Conservation (phyloP, 352 stramenopile species). For the Globisporangium cederbergense region DNA sequence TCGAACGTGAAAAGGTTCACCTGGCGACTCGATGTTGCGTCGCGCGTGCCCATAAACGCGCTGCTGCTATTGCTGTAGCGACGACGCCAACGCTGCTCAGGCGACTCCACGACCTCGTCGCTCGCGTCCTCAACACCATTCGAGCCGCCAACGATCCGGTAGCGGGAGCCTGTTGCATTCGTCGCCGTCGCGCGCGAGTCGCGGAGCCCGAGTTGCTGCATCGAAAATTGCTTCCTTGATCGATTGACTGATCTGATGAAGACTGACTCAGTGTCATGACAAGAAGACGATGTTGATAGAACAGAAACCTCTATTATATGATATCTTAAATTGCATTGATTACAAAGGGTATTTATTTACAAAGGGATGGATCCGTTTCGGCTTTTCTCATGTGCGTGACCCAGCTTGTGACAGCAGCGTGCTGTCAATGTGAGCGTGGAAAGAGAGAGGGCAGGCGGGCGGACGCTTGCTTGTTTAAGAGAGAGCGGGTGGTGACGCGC, state of each 20-base stretch:
- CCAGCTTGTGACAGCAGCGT: slow-evolving; percentile 6
- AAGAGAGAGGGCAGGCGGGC: not conserved
- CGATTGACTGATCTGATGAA: not conserved
- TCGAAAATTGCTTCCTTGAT: not conserved
- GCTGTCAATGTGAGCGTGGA: not conserved
- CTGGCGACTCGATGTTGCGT: slow-evolving; percentile 27
- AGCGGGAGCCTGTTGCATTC: not conserved
- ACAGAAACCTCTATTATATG: not conserved
- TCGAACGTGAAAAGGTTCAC: slow-evolving; percentile 65
- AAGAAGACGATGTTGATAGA: not conserved
- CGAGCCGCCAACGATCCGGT: slow-evolving; percentile 1
- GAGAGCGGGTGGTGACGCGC: slow-evolving; percentile 1
- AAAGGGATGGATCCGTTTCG: slow-evolving; percentile 1
- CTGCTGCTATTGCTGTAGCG: slow-evolving; percentile 5
- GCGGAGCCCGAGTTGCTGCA: not conserved
- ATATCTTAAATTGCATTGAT: not conserved
- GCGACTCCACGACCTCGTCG: not conserved
- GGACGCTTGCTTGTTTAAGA: not conserved
- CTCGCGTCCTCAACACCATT: not conserved
- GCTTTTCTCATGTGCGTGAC: slow-evolving; percentile 5
- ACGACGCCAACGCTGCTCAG: not conserved
- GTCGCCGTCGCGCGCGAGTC: not conserved
- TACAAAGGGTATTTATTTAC: not conserved
- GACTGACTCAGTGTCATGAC: not conserved
- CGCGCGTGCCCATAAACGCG: slow-evolving; percentile 17